Evolutionary conservation across 1,139 yeast species (phyloP), one percentile per base, ranked within the genome.

Genomic region (Taphrina communis): DNA sequence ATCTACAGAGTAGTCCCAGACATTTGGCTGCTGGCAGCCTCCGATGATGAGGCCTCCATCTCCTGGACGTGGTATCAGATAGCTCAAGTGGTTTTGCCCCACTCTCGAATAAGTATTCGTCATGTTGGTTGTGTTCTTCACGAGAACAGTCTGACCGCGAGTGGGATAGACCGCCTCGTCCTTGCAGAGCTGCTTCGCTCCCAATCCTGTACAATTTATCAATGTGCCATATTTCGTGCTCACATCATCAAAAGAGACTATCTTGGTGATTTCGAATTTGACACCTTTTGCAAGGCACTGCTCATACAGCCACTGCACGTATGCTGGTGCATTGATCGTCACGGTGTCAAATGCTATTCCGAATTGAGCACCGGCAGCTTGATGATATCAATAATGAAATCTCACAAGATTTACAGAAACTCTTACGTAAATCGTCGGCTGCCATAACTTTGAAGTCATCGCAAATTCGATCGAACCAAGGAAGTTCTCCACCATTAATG

Each of bases 151-250:
- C 74, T 87, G 90, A 0, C 89, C 90, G 69, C 90, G 79, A 0
- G 86, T 84, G 12, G 90, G 88, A 71, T 82, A 83, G 50, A 85
- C 82, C 0, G 78, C 76, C n/a, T 76, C 72, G 72, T 87, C 90
- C 51, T 80, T 78, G 60, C 85, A 87, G 17, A 88, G 88, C 17
- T 84, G 83, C 66, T 78, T 79, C 2, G 90, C 86, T 6, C 89
- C 89, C 52, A 85, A 78, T 11, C 90, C 91, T 0, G 88, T 79
- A 76, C 90, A 87, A 73, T 87, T 87, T 80, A 87, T 84, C 14
- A 86, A 85, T 8, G 76, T 77, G 58, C 81, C 80, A 12, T 83
- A 72, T 4, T 70, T 62, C 51, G 39, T 76, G 69, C 44, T 76
- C 62, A 46, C 72, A 56, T 86, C 86, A 1, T 81, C 76, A 53